Base-by-base conservation (phyloP, 257 asterid species). In the Petrea volubilis region DNA sequence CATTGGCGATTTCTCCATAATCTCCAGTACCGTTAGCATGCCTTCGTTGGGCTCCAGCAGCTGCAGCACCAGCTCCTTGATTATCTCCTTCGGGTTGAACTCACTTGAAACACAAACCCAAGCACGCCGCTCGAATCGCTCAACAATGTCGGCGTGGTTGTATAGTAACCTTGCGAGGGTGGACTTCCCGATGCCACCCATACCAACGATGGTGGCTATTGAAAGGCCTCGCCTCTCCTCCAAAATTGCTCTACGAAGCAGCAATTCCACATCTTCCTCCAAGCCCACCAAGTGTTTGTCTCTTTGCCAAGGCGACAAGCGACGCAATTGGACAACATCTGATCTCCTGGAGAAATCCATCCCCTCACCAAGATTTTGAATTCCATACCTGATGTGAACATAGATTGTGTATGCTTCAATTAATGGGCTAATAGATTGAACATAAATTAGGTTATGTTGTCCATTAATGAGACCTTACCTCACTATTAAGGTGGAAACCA, bases 131-230 rank as follows among this genome's bases (percentile, higher is more conserved):
- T 61, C 71, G 38, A 72, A 72, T 28, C 27, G 43, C 27, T 7
- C 3, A 17, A 11, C 62, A 11, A 72, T 52, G 5, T 15, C 44
- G 27, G 11, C 6, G 18, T 62, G 55, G 34, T 51, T 72, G 38
- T 72, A 72, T 14, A 61, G 34, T 36, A 24, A 34, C 9, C 53
- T 62, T 17, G 77, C 77, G 6, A 72, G 71, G 15, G 71, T 72
- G 25, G 57, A 10, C 38, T 63, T 63, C 6, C 68, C 68, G 7
- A 21, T 40, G 0, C 68, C 68, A 7, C 55, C 68, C 68, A 72
- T 72, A 2, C 77, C 77, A 1, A 40, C 71, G 28, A 57, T n/a
- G n/a, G n/a, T n/a, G n/a, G n/a, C n/a, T n/a, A n/a, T n/a, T n/a
- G n/a, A n/a, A n/a, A n/a, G n/a, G n/a, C n/a, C n/a, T n/a, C n/a